These are phyloP conservation scores for Clarireedia monteithiana DNA, from an alignment of 2,329 filamentous ascomycete species.

Conservation along the genomic window DNA sequence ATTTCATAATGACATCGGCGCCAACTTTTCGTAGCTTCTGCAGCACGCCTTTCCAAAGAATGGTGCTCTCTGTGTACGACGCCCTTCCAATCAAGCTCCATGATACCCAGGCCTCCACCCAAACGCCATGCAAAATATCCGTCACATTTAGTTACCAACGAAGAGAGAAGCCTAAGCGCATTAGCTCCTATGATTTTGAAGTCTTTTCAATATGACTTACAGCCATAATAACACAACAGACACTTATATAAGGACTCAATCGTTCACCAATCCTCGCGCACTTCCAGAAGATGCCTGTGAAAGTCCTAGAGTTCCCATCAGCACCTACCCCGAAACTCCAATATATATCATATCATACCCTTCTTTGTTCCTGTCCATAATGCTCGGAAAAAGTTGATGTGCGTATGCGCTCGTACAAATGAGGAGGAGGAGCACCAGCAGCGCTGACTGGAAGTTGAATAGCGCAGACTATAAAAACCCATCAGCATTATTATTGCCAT, in stretches of 20 bases:
- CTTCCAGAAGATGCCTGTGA: conserved; percentile 83
- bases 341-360: conserved; percentile 49
- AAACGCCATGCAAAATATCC: conserved; percentile 19
- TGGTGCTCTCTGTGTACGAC: not conserved
- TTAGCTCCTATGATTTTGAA: conserved; percentile 9
- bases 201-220: conserved; percentile 43
- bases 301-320: conserved; percentile 18
- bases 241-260: conserved; percentile 87
- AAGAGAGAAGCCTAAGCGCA: conserved; percentile 26
- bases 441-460: conserved; percentile 97
- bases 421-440: conserved; percentile 87
- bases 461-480: conserved; percentile 66
- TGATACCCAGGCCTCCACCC: conserved; percentile 1
- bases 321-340: not conserved
- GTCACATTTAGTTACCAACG: conserved; percentile 24
- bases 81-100: not conserved
- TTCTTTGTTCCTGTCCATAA: conserved; percentile 89
- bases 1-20: not conserved
- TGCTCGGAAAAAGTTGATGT: conserved; percentile 79
- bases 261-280: conserved; percentile 86
- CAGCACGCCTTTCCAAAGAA: not conserved
- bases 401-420: conserved; percentile 95
- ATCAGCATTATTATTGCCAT: not conserved
- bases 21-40: not conserved
- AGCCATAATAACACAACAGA: conserved; percentile 91